phyloP scores from a whole-genome alignment of 2,329 filamentous ascomycete genomes.

The Penicillium sp. region DNA sequence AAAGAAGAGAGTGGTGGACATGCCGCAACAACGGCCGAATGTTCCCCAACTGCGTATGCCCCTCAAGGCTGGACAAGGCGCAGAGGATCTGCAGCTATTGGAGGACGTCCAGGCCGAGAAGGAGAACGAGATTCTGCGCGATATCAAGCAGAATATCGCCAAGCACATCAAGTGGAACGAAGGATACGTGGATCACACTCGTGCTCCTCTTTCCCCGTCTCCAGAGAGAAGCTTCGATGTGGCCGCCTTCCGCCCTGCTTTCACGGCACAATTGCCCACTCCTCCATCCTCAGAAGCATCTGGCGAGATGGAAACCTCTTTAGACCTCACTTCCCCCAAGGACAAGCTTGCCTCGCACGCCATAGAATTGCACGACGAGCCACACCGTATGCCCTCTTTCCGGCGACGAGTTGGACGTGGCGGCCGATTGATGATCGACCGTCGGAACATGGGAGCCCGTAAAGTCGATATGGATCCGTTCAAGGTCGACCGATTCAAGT shows the following conservation, averaged over 20 bases:
- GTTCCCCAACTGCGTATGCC: slow-evolving; percentile 66
- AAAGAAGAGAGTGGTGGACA: slow-evolving; percentile 65
- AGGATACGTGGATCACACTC: slow-evolving; percentile 82
- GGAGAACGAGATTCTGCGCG: slow-evolving; percentile 72
- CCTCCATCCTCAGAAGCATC: slow-evolving; percentile 49
- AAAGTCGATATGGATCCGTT: slow-evolving; percentile 46
- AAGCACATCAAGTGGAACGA: slow-evolving; percentile 92
- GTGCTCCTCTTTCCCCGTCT: slow-evolving; percentile 76
- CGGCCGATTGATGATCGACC: slow-evolving; percentile 83
- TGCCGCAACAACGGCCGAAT: slow-evolving; percentile 58
- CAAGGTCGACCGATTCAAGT: slow-evolving; percentile 73
- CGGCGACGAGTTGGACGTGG: slow-evolving; percentile 79
- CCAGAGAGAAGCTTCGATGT: slow-evolving; percentile 59
- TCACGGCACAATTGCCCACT: slow-evolving; percentile 62
- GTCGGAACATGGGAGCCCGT: slow-evolving; percentile 62
- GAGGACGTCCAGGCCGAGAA: slow-evolving; percentile 75
- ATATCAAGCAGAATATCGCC: slow-evolving; percentile 80
- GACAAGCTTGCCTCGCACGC: slow-evolving; percentile 43
- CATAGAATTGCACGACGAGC: slow-evolving; percentile 44
- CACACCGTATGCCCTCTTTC: slow-evolving; percentile 60
- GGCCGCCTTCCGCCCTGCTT: slow-evolving; percentile 61
- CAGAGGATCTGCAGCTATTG: slow-evolving; percentile 73
- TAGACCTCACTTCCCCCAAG: slow-evolving; percentile 35
- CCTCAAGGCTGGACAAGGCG: slow-evolving; percentile 66
- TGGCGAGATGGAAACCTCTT: slow-evolving; percentile 40